Evolutionary conservation across 148 eudicot genomes (phyloP).

Genomic region (Rhododendron henanense): DNA sequence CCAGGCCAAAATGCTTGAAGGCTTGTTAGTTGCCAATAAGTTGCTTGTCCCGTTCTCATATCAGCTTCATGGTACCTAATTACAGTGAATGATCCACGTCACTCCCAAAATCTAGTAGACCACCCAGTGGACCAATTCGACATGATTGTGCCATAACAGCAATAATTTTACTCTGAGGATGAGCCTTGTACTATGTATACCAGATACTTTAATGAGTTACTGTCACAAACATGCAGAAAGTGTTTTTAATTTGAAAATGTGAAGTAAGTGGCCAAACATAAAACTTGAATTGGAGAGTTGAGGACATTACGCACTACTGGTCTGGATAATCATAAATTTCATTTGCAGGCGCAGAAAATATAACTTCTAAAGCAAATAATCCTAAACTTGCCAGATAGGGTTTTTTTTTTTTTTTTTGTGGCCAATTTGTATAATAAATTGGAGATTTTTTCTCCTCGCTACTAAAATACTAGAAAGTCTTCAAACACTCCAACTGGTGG

Average conservation of each 20-base stretch:
- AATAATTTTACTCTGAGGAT: neutral
- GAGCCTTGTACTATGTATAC: neutral
- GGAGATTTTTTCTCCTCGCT: neutral
- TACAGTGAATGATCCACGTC: neutral
- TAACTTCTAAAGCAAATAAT: neutral
- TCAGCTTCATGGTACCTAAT: constrained; percentile 98
- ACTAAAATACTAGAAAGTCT: neutral
- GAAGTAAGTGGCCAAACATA: neutral
- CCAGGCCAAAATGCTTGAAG: constrained; percentile 99
- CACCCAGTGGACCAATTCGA: neutral
- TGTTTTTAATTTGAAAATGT: neutral
- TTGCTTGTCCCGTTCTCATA: constrained; percentile 95
- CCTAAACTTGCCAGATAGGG: neutral
- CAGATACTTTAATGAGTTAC: neutral
- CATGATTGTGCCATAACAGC: neutral
- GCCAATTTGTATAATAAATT: neutral
- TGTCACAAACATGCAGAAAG: neutral
- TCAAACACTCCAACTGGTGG: neutral
- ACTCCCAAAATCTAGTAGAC: neutral
- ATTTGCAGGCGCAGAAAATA: neutral
- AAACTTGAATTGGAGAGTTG: neutral
- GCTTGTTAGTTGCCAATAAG: constrained; percentile 95
- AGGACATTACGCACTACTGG: neutral
- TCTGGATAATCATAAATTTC: neutral
- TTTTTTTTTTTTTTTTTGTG: neutral